Evolutionary conservation across 2,329 filamentous ascomycete species (phyloP).

Genomic region (Aspergillus cejpii): DNA sequence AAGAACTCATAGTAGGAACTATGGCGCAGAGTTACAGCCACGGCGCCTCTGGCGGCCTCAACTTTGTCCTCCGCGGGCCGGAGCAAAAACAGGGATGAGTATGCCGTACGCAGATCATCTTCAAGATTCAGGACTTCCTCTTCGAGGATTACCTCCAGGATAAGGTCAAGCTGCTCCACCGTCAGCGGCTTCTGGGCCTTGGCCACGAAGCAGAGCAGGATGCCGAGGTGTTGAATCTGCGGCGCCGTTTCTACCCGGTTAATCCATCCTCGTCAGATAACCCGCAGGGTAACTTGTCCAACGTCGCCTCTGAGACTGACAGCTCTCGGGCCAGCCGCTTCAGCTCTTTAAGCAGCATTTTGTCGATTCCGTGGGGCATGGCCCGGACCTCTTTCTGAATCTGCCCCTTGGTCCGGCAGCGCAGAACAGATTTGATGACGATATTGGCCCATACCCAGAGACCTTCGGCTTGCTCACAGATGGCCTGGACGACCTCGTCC

Average conservation of each 20-base stretch:
- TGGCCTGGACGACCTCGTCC: slow-evolving; percentile 6
- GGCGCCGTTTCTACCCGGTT: background rate
- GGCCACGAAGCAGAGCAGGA: slow-evolving; percentile 5
- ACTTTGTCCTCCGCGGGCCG: background rate
- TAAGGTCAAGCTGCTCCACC: slow-evolving; percentile 1
- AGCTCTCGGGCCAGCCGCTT: slow-evolving; percentile 9
- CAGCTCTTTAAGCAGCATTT: slow-evolving; percentile 9
- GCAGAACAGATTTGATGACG: slow-evolving; percentile 11
- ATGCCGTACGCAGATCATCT: background rate
- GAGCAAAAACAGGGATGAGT: background rate
- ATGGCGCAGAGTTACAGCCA: slow-evolving; percentile 3
- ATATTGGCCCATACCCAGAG: slow-evolving; percentile 15
- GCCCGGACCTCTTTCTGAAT: slow-evolving; percentile 9
- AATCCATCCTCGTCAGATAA: background rate
- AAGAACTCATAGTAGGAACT: slow-evolving; percentile 8
- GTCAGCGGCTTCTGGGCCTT: slow-evolving; percentile 4
- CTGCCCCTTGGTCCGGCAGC: slow-evolving; percentile 14
- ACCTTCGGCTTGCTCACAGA: slow-evolving; percentile 8
- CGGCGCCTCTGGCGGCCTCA: background rate
- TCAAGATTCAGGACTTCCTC: background rate
- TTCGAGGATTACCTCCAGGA: background rate
- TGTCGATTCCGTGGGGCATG: slow-evolving; percentile 12
- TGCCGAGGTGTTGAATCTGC: slow-evolving; percentile 5
- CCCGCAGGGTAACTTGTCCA: too few species aligned
- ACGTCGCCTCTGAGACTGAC: background rate